Base-by-base conservation (phyloP, 148 eudicot species). In the Vaccinium macrocarpon region DNA sequence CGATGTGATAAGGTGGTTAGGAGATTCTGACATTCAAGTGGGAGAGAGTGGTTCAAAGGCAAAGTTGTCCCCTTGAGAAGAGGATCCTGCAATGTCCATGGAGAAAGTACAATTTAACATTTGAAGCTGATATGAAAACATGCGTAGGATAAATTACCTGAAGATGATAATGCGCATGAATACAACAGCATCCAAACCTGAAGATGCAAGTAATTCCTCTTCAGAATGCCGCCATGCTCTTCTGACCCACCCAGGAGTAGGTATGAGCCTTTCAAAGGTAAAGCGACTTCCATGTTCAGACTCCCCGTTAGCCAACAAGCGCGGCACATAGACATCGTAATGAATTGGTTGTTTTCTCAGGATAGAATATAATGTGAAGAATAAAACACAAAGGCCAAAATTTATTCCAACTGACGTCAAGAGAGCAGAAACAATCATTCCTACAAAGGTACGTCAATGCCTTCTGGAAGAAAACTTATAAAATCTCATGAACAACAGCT, bases 181-280 rank as follows among this genome's bases (percentile, higher is more conserved):
- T 62, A 92, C 94, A 6, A 94, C 94, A 74, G 92, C 98, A 89
- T 94, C 98, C 91, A 94, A 87, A 78, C 98, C 98, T 25, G 94
- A 91, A 73, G 88, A 86, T 23, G 95, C 80, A 62, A 94, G 90
- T 77, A 94, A 78, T 8, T 94, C 94, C 11, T 92, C 92, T 85
- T 94, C 94, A 15, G 93, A 88, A 81, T 88, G 88, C 70, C 88
- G 78, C 95, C 94, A 94, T 83, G 95, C 98, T 83, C 82, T 74
- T 86, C 52, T 90, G 66, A 94, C 83, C 98, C 98, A 94, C 48
- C 89, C 91, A 84, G 92, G 90, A 18, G 89, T 83, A 85, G 98
- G 98, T 64, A 93, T 72, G 16, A 94, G 84, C 80, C 91, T 84
- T 59, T 87, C 85, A 25, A 91, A 81, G 83, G 79, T 81, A 48